Conservation (phyloP, 768 basidiomycete species). For the Porpolomopsis calyptriformis region DNA sequence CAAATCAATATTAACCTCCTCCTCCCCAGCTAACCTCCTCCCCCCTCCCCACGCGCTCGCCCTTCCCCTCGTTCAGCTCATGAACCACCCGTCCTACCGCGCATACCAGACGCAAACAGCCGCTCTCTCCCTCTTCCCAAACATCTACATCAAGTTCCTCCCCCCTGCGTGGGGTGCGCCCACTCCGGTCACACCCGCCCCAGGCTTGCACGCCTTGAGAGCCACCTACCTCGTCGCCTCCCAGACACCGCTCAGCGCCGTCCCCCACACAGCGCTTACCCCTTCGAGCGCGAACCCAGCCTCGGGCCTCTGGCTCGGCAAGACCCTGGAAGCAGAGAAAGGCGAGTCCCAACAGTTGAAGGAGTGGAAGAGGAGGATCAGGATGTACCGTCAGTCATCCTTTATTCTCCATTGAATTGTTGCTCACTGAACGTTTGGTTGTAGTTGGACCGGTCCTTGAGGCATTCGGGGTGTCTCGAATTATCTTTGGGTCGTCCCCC, state of each 20-base stretch:
- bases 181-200: conserved; percentile 37
- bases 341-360: conserved; percentile 35
- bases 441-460: conserved; percentile 74
- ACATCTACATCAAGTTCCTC: conserved; percentile 60
- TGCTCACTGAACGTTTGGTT: conserved; percentile 4
- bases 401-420: conserved; percentile 2
- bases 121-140: conserved; percentile 64
- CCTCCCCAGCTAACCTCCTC: conserved; percentile 54
- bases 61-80: conserved; percentile 65
- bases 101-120: conserved; percentile 65
- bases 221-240: conserved; percentile 18
- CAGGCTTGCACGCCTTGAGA: conserved; percentile 24
- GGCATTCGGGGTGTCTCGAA: conserved; percentile 76
- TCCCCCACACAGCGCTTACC: conserved; percentile 19
- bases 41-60: conserved; percentile 68
- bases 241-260: conserved; percentile 21
- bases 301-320: conserved; percentile 1
- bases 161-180: conserved; percentile 67
- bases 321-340: conserved; percentile 1
- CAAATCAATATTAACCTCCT: conserved; percentile 7
- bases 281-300: conserved; percentile 1
- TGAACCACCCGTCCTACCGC: conserved; percentile 66
- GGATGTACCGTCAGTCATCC: conserved; percentile 67
- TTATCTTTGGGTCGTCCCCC: conserved; percentile 73
- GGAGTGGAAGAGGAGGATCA: conserved; percentile 66